Percentiles rank a stretch among this genome's conserved stretches.
These are phyloP conservation scores for Cystobasidium slooffiae DNA, from an alignment of 1,284 basidiomycete species.

Conservation along the genomic window DNA sequence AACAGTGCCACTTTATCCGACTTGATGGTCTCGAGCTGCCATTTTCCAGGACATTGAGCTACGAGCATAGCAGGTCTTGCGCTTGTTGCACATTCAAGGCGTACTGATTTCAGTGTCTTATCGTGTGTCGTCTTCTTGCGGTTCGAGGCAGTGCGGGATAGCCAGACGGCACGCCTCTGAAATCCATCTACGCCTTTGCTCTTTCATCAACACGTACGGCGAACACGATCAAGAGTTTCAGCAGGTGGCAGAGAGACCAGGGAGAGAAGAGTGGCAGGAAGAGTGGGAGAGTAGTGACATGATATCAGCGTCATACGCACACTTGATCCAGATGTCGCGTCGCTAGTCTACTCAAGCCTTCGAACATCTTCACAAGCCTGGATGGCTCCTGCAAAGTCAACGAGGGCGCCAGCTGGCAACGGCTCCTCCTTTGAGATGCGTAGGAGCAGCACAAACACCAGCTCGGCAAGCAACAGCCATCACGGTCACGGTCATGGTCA, in stretches of 20 bases:
- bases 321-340: constrained; percentile 6
- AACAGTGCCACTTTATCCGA: too few species aligned
- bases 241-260: too few species aligned
- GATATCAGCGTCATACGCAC: neutral
- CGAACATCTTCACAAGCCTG: too few species aligned
- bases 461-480: constrained; percentile 10
- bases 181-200: neutral
- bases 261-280: too few species aligned
- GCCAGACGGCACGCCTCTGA: neutral
- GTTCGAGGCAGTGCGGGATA: neutral
- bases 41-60: too few species aligned
- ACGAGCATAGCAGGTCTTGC: too few species aligned
- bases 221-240: constrained; percentile 4
- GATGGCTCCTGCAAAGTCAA: constrained; percentile 26
- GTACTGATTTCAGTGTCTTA: neutral
- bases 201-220: constrained; percentile 10
- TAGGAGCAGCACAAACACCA: constrained; percentile 25
- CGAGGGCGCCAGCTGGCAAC: neutral
- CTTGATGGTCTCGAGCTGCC: too few species aligned
- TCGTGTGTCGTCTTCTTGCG: neutral
- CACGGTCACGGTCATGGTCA: constrained; percentile 9
- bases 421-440: constrained; percentile 16
- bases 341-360: too few species aligned
- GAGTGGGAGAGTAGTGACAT: neutral
- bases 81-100: too few species aligned